Evolutionary conservation across 805 yeast genomes (phyloP), one percentile per base, ranked within the genome.

Genomic region (Yarrowia divulgata): DNA sequence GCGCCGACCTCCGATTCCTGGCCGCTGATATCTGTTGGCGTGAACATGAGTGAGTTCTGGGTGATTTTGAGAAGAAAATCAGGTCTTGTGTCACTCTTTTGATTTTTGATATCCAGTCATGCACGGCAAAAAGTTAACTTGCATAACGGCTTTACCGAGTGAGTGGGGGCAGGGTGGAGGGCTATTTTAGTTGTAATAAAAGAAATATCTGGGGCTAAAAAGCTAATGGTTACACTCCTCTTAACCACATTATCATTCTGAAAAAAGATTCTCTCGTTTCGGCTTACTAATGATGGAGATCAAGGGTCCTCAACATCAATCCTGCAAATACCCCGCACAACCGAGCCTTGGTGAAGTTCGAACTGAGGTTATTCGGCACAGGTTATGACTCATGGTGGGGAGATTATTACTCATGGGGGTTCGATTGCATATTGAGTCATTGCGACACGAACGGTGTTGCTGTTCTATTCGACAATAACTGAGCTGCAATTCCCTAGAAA

Each of bases 1-100:
- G 79, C 76, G 0, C 93, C 93, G 43, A 90, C 75, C 0, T 77
- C 75, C 0, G 91, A 86, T 14, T 73, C 72, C 13, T 73, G 70
- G 8, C 76, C 74, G 45, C 81, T 72, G 34, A 85, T 80, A 72
- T 83, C 83, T 4, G 45, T 48, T 3, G 73, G 73, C 6, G 14
- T 32, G 45, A 72, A 77, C 48, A 54, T 54, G 18, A 8, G 42
- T 39, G 42, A 23, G 29, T 23, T 39, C 42, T 39, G 42, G n/a
- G 6, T 42, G 46, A n/a, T 42, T 23, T 23, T 4, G 29, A 23
- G 29, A 23, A 23, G 29, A 23, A 23, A 23, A 23, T 23, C 29
- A 2, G 29, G 29, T 23, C 29, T 23, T 23, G 29, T 23, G 29
- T 23, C 29, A 2, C 29, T 23, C 29, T 23, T 23, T 42, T 42